Percentiles rank a stretch among this genome's conserved stretches.
phyloP scores from a whole-genome alignment of 495 filamentous ascomycete species.

The Neurospora tetrasperma region DNA sequence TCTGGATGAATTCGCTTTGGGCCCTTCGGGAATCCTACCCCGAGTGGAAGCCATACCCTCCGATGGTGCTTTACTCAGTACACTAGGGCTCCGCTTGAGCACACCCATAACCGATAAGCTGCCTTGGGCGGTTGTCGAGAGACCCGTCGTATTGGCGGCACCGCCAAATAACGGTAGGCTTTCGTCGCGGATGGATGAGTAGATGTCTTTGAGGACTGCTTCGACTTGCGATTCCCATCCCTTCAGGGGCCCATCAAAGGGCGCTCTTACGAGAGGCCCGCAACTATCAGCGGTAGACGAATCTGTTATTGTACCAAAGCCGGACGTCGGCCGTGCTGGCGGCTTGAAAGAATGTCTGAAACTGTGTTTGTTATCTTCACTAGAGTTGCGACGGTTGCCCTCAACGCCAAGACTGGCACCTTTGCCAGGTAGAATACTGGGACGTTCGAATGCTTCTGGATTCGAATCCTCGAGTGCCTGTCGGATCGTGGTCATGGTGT shows the following conservation, averaged over 20 bases:
- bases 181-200: conserved; percentile 75
- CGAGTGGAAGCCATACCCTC: conserved; percentile 62
- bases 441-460: conserved; percentile 54
- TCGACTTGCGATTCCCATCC: conserved; percentile 90
- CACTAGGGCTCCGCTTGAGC: conserved; percentile 78
- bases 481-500: conserved; percentile 84
- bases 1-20: conserved; percentile 48
- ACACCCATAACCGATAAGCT: conserved; percentile 50
- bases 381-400: conserved; percentile 21
- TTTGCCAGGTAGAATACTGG: conserved; percentile 34
- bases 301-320: conserved; percentile 26
- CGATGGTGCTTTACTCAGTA: conserved; percentile 76
- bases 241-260: conserved; percentile 65
- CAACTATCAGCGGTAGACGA: conserved; percentile 29
- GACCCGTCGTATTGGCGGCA: conserved; percentile 36
- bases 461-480: conserved; percentile 61
- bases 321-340: conserved; percentile 35
- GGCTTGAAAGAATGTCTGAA: conserved; percentile 39
- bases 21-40: conserved; percentile 57
- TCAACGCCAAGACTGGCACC: conserved; percentile 16
- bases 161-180: conserved; percentile 70
- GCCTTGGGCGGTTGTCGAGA: conserved; percentile 25
- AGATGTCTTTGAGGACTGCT: conserved; percentile 82
- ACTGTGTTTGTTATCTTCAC: conserved; percentile 33
- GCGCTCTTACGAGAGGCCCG: conserved; percentile 64